phyloP scores from a whole-genome alignment of 768 basidiomycete genomes.

The Punctularia strigosozonata region DNA sequence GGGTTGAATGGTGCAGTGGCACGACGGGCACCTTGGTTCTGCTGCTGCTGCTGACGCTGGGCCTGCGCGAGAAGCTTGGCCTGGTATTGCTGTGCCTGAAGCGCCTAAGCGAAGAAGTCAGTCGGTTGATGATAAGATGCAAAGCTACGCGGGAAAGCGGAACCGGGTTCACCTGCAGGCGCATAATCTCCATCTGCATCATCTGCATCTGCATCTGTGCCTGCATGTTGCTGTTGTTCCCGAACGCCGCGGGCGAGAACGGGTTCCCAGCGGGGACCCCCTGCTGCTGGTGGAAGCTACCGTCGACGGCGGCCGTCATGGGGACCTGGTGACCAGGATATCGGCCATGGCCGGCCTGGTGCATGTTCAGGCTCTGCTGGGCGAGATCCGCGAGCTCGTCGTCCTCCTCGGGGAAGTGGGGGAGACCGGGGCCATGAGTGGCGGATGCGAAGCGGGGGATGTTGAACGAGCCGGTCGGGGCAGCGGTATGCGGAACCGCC shows the following conservation, averaged over 20 bases:
- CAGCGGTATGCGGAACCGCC: constrained; percentile 54
- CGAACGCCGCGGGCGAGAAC: constrained; percentile 27
- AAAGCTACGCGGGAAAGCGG: constrained; percentile 1
- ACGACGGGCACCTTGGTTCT: constrained; percentile 38
- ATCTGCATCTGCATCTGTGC: constrained; percentile 69
- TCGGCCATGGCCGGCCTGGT: constrained; percentile 14
- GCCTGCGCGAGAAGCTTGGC: constrained; percentile 56
- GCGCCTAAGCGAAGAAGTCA: constrained; percentile 26
- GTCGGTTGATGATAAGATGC: constrained; percentile 6
- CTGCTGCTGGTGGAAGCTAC: constrained; percentile 56
- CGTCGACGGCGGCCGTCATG: constrained; percentile 65
- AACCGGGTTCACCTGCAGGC: constrained; percentile 50
- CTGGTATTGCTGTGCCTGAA: constrained; percentile 70
- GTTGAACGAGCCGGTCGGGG: constrained; percentile 51
- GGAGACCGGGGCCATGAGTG: constrained; percentile 27
- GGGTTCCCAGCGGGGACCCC: constrained; percentile 38
- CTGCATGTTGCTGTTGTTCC: constrained; percentile 25
- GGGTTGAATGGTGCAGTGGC: constrained; percentile 34
- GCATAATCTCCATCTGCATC: constrained; percentile 74
- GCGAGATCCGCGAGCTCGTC: constrained; percentile 52
- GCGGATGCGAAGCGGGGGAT: constrained; percentile 42
- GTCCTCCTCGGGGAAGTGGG: constrained; percentile 35
- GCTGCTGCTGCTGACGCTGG: constrained; percentile 38
- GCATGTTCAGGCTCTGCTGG: constrained; percentile 39
- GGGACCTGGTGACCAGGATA: constrained; percentile 29